Evolutionary conservation across 768 basidiomycete genomes (phyloP).

Genomic region (Holtermannia corniformis): DNA sequence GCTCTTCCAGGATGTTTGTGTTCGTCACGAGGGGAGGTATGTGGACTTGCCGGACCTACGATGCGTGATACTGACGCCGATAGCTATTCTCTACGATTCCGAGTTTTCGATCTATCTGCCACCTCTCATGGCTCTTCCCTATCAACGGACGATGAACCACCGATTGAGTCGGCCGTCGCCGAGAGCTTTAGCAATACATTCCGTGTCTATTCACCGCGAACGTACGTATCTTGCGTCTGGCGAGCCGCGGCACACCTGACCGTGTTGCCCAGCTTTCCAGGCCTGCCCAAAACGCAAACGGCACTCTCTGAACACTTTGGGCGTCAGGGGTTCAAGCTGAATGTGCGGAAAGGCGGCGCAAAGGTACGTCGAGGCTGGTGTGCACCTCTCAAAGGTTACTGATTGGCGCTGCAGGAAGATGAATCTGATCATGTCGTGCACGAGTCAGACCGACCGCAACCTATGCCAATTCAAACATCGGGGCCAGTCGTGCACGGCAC

Average conservation of each 20-base stretch:
- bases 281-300: conserved; percentile 23
- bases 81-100: conserved; percentile 23
- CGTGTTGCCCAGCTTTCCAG: conserved; percentile 24
- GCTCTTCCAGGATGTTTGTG: conserved; percentile 24
- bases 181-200: conserved; percentile 13
- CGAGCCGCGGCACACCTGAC: not conserved
- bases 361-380: too few species aligned
- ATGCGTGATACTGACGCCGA: not conserved
- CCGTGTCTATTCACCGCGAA: conserved; percentile 28
- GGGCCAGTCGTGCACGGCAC: too few species aligned
- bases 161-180: conserved; percentile 12
- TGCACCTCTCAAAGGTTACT: too few species aligned
- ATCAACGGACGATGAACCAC: conserved; percentile 5
- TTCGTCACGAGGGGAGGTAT: conserved; percentile 26
- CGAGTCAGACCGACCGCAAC: too few species aligned
- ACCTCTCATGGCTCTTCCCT: not conserved
- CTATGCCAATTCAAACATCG: too few species aligned
- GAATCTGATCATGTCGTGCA: too few species aligned
- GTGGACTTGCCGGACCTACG: conserved; percentile 5
- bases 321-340: conserved; percentile 32
- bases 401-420: too few species aligned
- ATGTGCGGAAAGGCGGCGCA: conserved; percentile 21
- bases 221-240: conserved; percentile 28
- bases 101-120: conserved; percentile 27
- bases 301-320: conserved; percentile 31